Evolutionary conservation across 805 yeast genomes (phyloP).

Genomic region (Wickerhamomyces bisporus): DNA sequence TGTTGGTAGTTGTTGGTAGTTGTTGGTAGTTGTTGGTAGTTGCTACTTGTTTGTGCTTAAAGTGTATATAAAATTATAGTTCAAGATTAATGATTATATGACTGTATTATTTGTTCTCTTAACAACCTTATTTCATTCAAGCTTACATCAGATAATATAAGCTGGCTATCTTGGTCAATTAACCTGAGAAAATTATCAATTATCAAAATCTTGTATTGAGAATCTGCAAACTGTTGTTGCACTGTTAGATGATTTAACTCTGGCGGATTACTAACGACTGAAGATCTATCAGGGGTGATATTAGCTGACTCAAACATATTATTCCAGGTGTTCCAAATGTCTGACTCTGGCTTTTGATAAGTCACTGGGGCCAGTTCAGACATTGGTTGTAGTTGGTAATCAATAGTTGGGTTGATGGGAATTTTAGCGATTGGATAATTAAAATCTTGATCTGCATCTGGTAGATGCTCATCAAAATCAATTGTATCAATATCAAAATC

Average conservation of each 20-base stretch:
- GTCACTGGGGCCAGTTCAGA: slow-evolving; percentile 13
- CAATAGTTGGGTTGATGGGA: background rate
- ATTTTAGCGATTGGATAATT: background rate
- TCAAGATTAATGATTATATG: background rate
- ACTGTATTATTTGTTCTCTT: background rate
- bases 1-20: too few relatives aligned
- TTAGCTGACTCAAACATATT: background rate
- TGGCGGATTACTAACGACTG: background rate
- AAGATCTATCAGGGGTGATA: slow-evolving; percentile 1
- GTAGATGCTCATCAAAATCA: slow-evolving; percentile 2
- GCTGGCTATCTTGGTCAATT: slow-evolving; percentile 4
- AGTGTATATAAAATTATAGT: too few relatives aligned
- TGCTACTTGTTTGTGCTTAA: too few relatives aligned
- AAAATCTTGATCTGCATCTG: background rate
- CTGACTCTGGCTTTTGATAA: slow-evolving; percentile 5
- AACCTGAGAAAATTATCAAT: slow-evolving; percentile 11
- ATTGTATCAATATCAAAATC: slow-evolving; percentile 8
- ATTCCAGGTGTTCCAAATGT: slow-evolving; percentile 4
- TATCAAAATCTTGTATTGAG: slow-evolving; percentile 4
- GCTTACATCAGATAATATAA: slow-evolving; percentile 3
- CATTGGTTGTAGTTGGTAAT: slow-evolving; percentile 18
- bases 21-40: too few relatives aligned
- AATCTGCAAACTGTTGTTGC: too few relatives aligned
- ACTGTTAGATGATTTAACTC: too few relatives aligned
- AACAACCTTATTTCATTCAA: slow-evolving; percentile 7